Percentiles rank a stretch among this genome's conserved stretches.
Evolutionary conservation across 331 rosid species (phyloP).

Genomic region (Spiraea crenata): DNA sequence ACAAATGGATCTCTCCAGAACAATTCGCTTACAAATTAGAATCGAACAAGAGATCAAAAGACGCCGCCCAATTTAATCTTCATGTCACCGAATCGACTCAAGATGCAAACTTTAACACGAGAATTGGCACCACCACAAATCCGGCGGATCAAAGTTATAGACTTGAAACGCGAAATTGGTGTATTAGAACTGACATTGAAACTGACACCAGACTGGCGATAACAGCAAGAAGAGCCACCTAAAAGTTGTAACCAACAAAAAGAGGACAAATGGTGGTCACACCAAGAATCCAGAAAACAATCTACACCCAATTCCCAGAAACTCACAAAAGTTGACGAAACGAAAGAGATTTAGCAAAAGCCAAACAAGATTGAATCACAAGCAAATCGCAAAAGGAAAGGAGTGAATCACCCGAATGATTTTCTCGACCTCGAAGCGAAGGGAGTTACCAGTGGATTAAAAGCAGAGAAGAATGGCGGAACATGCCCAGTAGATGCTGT

Average conservation of each 20-base stretch:
- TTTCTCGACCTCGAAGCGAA: neutral
- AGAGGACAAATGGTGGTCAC: neutral
- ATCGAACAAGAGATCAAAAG: no score
- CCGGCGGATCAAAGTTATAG: neutral
- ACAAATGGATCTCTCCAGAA: no score
- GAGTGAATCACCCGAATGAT: slow-evolving; percentile 23
- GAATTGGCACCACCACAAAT: neutral
- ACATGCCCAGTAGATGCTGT: slow-evolving; percentile 28
- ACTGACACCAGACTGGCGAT: slow-evolving; percentile 16
- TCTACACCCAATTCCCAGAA: slow-evolving; percentile 3
- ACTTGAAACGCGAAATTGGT: slow-evolving; percentile 18
- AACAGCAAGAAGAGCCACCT: slow-evolving; percentile 19
- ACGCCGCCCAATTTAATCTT: neutral
- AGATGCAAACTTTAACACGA: slow-evolving; percentile 22
- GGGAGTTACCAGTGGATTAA: neutral
- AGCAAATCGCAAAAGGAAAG: neutral
- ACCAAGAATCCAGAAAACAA: neutral
- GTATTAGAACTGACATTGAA: neutral
- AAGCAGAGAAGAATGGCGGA: slow-evolving; percentile 22
- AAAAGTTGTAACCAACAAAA: slow-evolving; percentile 9
- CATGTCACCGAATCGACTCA: slow-evolving; percentile 11
- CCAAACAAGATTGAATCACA: neutral
- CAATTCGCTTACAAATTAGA: no score
- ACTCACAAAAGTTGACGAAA: neutral
- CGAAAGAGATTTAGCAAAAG: neutral